A percentile compares a stretch with the other conserved stretches of the same genome.
Evolutionary conservation across 1,284 basidiomycete genomes (phyloP).

Genomic region (Ustilago esculenta): DNA sequence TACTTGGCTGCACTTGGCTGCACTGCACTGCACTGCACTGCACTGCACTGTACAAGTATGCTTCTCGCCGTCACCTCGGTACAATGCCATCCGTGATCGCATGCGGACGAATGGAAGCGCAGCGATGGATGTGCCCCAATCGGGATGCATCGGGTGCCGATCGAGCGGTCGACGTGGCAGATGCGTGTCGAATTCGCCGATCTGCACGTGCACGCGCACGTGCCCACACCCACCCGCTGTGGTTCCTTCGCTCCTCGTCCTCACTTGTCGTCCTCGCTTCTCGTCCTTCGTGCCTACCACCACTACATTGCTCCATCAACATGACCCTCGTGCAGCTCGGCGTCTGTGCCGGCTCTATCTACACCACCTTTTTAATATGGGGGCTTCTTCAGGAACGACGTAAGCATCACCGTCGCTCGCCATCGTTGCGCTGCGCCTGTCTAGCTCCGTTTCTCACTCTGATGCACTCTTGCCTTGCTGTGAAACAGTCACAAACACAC

Average conservation of each 20-base stretch:
- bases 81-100: too few relatives aligned
- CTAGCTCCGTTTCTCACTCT: too few relatives aligned
- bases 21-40: too few relatives aligned
- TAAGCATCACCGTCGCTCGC: conserved; percentile 12
- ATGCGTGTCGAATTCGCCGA: not conserved
- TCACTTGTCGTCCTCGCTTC: not conserved
- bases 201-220: not conserved
- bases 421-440: too few relatives aligned
- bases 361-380: conserved; percentile 65
- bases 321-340: conserved; percentile 54
- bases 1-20: too few relatives aligned
- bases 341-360: conserved; percentile 61
- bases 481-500: conserved; percentile 64
- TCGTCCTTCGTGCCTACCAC: not conserved
- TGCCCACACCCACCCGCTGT: not conserved
- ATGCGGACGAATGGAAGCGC: too few relatives aligned
- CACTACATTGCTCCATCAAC: not conserved
- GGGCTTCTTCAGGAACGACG: conserved; percentile 64
- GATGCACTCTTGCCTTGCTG: too few relatives aligned
- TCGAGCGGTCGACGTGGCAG: conserved; percentile 1
- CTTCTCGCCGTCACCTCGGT: too few relatives aligned
- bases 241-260: not conserved
- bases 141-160: not conserved
- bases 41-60: too few relatives aligned
- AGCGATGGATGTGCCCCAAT: too few relatives aligned